These are phyloP conservation scores for Pueraria montana DNA, from an alignment of 306 rosid genomes.

Conservation along the genomic window DNA sequence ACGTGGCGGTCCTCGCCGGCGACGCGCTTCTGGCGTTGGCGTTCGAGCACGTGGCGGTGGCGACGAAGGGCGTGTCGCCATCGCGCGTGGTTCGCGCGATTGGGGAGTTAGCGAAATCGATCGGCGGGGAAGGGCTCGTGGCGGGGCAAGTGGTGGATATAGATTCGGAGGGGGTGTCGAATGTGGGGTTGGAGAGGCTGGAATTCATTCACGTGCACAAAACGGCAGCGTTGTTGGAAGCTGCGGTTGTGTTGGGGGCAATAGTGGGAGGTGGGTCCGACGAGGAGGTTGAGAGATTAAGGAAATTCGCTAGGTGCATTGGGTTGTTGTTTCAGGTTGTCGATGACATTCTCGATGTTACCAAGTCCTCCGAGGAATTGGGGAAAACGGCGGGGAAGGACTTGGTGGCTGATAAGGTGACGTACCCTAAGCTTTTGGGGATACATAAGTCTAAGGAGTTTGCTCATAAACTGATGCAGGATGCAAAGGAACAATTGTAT, in stretches of 20 bases:
- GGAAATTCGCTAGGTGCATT: conserved; percentile 70
- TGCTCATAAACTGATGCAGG: conserved; percentile 62
- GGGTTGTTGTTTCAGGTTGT: conserved; percentile 86
- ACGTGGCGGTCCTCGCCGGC: conserved; percentile 79
- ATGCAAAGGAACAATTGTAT: conserved; percentile 64
- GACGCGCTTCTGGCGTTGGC: conserved; percentile 77
- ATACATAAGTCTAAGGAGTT: conserved; percentile 71
- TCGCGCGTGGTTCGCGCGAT: conserved; percentile 58
- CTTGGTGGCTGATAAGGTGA: conserved; percentile 75
- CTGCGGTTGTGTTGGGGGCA: conserved; percentile 74
- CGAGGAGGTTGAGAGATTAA: conserved; percentile 60
- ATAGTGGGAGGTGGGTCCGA: conserved; percentile 73
- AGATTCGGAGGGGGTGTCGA: conserved; percentile 57
- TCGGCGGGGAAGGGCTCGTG: conserved; percentile 74
- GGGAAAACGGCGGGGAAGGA: conserved; percentile 94
- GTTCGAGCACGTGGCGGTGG: conserved; percentile 66
- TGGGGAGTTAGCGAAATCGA: conserved; percentile 66
- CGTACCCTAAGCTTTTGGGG: conserved; percentile 82
- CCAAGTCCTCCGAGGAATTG: conserved; percentile 74
- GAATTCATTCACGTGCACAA: conserved; percentile 79
- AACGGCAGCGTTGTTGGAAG: conserved; percentile 76
- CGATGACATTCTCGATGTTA: conserved; percentile 87
- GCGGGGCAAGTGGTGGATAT: conserved; percentile 83
- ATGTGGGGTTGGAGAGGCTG: conserved; percentile 63
- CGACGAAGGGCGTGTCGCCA: conserved; percentile 56